Conservation (phyloP, 441 rosid species). For the Erodium trifolium region DNA sequence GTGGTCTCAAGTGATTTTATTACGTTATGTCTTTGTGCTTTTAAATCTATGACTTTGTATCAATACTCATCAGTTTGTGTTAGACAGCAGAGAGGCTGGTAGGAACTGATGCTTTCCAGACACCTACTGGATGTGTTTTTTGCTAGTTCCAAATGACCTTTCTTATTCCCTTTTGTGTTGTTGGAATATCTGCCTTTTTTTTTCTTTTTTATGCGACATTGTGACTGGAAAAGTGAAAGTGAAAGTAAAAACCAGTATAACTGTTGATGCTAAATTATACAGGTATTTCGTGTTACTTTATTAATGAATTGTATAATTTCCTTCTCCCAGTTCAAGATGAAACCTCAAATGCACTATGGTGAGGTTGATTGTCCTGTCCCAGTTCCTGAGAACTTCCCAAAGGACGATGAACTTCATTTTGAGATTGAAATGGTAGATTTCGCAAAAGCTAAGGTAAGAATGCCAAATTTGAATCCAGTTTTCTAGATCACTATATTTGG, state of each 20-base stretch:
- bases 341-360: constrained; percentile 82
- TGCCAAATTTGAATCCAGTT: constrained; percentile 6
- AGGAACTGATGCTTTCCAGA: neutral
- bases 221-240: neutral
- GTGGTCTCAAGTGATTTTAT: neutral
- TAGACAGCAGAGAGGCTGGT: neutral
- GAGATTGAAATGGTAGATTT: constrained; percentile 85
- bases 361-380: constrained; percentile 82
- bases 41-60: neutral
- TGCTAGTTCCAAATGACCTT: constrained; percentile 3
- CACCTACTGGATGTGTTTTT: neutral
- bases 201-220: neutral
- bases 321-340: constrained; percentile 78
- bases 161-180: neutral
- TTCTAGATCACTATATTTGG: constrained; percentile 1
- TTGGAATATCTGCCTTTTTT: neutral
- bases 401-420: constrained; percentile 92
- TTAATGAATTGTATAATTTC: neutral
- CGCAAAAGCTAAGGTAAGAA: constrained; percentile 69
- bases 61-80: neutral
- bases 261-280: neutral
- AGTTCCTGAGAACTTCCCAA: constrained; percentile 60
- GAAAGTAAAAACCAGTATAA: neutral
- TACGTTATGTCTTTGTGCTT: neutral
- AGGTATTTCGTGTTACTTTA: neutral